Conservation (phyloP, 2,329 filamentous ascomycete species). For the Ceratocystis destructans region DNA sequence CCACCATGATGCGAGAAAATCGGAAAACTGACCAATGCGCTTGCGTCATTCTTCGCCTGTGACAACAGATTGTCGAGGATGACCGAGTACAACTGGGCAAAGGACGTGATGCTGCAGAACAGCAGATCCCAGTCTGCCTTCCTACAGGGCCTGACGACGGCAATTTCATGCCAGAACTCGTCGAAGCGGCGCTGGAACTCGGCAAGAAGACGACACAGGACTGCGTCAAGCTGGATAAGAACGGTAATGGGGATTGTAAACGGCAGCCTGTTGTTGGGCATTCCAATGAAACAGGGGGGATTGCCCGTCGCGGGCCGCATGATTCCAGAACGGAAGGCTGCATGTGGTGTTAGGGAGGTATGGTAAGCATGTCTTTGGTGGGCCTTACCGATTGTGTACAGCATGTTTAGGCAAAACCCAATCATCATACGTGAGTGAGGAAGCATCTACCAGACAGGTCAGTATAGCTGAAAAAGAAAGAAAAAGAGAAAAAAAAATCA, state of each 20-base stretch:
- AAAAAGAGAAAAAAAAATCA: not conserved
- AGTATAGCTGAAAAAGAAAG: not conserved
- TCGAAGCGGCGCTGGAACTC: constrained; percentile 14
- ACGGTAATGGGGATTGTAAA: not conserved
- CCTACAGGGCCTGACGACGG: not conserved
- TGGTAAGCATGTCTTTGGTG: not conserved
- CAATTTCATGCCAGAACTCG: not conserved
- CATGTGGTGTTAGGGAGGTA: not conserved
- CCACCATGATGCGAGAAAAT: no score
- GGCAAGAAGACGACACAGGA: constrained; percentile 1
- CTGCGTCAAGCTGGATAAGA: not conserved
- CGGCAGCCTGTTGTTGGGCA: not conserved
- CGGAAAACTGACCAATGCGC: not conserved
- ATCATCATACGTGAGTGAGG: not conserved
- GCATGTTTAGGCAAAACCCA: not conserved
- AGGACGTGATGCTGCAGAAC: constrained; percentile 7
- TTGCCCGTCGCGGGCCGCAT: not conserved
- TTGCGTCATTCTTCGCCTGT: not conserved
- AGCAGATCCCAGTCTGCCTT: constrained; percentile 5
- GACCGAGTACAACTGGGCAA: constrained; percentile 1
- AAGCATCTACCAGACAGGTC: not conserved
- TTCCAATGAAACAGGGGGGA: not conserved
- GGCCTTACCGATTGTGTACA: constrained; percentile 1
- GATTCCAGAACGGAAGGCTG: not conserved
- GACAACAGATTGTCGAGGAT: not conserved